Base-by-base conservation (phyloP, 805 yeast genomes). In the Cyberlindnera japonica region DNA sequence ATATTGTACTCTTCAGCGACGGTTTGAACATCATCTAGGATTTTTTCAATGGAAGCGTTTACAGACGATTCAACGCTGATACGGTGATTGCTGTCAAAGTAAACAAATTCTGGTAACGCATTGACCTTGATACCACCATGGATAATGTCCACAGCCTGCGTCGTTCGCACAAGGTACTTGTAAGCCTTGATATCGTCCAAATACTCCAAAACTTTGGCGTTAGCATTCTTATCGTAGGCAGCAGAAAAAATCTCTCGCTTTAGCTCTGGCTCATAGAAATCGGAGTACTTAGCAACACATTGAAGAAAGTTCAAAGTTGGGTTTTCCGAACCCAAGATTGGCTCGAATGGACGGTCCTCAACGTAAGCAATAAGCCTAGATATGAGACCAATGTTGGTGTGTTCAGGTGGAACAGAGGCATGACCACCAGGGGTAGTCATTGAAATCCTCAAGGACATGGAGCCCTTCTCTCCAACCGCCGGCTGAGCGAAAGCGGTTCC, bases 351-450 rank as follows among this genome's bases (percentile, higher is more conserved):
- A 40, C 72, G 72, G 19, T 63, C 59, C 57, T 85, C 91, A 33
- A 83, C 69, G 28, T 57, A 51, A 10, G 63, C 54, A n/a, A 79
- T 63, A 41, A 83, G 64, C 46, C 78, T 75, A 1, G 84, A 67
- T 38, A 77, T 58, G 12, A 83, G 67, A 2, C 90, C 93, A 58
- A 85, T 82, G 13, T 81, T 72, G 2, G 90, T 82, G 58, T 83
- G 88, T 35, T 71, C 77, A 1, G 87, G 88, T 1, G 90, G 89
- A 15, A 72, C 59, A 8, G 86, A 79, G 0, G 88, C 75, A 52
- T 83, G 90, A 4, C 90, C 91, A 24, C 90, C 90, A 12, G 78
- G 76, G 18, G 85, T 79, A 15, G 64, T 63, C 31, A 83, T 61
- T 3, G 68, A 63, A 27, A 82, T 65, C 25, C 59, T 58, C 27